Percentiles rank a stretch among this genome's conserved stretches.
Evolutionary conservation across 768 basidiomycete species (phyloP).

Genomic region (Mycena floridula): DNA sequence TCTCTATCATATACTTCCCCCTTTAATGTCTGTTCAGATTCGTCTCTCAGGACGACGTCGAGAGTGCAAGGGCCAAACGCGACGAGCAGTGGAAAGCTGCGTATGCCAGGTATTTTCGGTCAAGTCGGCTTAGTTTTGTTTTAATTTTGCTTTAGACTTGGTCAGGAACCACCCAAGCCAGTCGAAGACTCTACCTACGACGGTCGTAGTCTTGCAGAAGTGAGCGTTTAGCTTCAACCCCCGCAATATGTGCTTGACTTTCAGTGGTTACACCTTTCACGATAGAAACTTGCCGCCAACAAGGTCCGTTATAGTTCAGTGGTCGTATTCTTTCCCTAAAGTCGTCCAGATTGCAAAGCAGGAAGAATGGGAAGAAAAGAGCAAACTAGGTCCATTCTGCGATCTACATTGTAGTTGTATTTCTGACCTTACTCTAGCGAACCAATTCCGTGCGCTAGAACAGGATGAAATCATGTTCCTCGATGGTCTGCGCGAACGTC

Average conservation of each 20-base stretch:
- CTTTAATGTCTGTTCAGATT: no score
- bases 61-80: slow-evolving; percentile 58
- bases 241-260: slow-evolving; percentile 32
- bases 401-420: slow-evolving; percentile 1
- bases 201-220: slow-evolving; percentile 85
- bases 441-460: slow-evolving; percentile 84
- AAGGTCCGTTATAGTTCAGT: slow-evolving; percentile 41
- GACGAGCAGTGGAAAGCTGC: slow-evolving; percentile 91
- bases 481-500: slow-evolving; percentile 72
- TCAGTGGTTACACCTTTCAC: not conserved
- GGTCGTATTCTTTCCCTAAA: slow-evolving; percentile 4
- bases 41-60: slow-evolving; percentile 74
- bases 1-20: no score
- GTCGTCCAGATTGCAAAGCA: slow-evolving; percentile 70
- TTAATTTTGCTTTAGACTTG: slow-evolving; percentile 42
- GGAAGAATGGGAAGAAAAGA: slow-evolving; percentile 91
- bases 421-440: slow-evolving; percentile 40
- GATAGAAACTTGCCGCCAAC: slow-evolving; percentile 85
- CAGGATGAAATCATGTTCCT: slow-evolving; percentile 90
- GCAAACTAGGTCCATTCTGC: slow-evolving; percentile 53
- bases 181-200: slow-evolving; percentile 75
- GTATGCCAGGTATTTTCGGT: slow-evolving; percentile 58
- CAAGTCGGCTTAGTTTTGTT: slow-evolving; percentile 4
- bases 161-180: slow-evolving; percentile 77
- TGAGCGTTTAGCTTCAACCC: slow-evolving; percentile 29